Percentiles rank a stretch among this genome's conserved stretches.
phyloP scores from a whole-genome alignment of 2,329 filamentous ascomycete genomes.

The Metarhizium sp. region DNA sequence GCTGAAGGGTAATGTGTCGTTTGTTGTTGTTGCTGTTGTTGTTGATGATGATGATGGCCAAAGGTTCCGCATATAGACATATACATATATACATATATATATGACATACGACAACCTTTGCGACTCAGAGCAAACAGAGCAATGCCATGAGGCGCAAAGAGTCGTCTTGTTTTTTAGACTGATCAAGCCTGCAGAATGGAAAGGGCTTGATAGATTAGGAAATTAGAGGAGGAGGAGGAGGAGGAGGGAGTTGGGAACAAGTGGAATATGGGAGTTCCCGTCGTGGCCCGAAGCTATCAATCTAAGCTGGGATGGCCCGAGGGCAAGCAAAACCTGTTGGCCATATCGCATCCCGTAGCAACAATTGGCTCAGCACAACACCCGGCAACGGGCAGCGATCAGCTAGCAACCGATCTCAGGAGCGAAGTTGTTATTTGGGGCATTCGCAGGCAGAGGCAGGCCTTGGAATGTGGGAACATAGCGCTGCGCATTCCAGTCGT shows the following conservation, averaged over 20 bases:
- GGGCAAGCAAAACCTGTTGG: constrained; percentile 5
- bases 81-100: not conserved
- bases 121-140: not conserved
- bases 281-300: not conserved
- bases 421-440: constrained; percentile 5
- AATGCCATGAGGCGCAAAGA: not conserved
- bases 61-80: not conserved
- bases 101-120: not conserved
- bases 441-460: constrained; percentile 4
- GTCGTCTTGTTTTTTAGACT: not conserved
- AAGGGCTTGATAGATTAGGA: not conserved
- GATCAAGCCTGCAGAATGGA: not conserved
- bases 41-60: not conserved
- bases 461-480: constrained; percentile 9
- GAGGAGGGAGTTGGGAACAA: not conserved
- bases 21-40: not conserved
- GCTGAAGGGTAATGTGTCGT: not conserved
- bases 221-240: not conserved
- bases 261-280: not conserved
- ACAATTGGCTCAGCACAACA: constrained; percentile 5
- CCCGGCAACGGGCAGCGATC: constrained; percentile 8
- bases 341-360: constrained; percentile 5
- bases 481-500: constrained; percentile 9
- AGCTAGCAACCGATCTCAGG: constrained; percentile 8
- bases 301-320: not conserved